Conservation (phyloP, 441 rosid genomes). For the Francoa sonchifolia region DNA sequence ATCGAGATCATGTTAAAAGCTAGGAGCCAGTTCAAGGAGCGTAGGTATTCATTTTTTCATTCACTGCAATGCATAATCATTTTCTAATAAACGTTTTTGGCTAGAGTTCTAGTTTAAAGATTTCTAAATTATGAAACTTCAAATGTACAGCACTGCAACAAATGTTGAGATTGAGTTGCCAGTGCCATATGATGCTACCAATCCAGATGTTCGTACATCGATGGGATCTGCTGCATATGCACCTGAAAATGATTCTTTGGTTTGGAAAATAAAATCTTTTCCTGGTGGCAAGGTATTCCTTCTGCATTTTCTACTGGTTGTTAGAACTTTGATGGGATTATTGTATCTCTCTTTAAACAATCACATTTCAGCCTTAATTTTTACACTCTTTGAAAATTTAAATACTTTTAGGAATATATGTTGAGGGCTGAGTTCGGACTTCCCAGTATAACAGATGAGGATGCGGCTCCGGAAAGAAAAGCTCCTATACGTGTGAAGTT, state of each 20-base stretch:
- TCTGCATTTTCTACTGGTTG: neutral
- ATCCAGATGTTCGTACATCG: constrained; percentile 79
- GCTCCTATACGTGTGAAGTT: constrained; percentile 97
- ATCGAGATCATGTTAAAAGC: constrained; percentile 90
- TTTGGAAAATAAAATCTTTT: constrained; percentile 96
- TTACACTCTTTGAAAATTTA: constrained; percentile 7
- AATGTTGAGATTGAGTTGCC: constrained; percentile 95
- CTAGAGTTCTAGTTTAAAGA: neutral
- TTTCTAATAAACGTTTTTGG: constrained; percentile 3
- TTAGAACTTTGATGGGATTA: neutral
- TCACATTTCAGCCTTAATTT: constrained; percentile 4
- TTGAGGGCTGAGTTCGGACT: constrained; percentile 92
- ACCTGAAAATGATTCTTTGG: constrained; percentile 83
- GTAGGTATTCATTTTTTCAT: constrained; percentile 38
- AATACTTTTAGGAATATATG: constrained; percentile 71
- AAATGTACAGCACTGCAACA: constrained; percentile 70
- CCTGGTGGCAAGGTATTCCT: constrained; percentile 80
- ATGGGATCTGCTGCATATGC: constrained; percentile 93
- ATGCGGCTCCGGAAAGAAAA: constrained; percentile 76
- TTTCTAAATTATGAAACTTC: constrained; percentile 10
- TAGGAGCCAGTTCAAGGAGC: constrained; percentile 96
- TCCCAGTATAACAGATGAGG: constrained; percentile 92
- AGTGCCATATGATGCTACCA: constrained; percentile 85
- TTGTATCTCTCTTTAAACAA: constrained; percentile 2
- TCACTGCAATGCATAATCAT: neutral